Conservation (phyloP, 2,329 filamentous ascomycete species). For the Microdochium paspali region DNA sequence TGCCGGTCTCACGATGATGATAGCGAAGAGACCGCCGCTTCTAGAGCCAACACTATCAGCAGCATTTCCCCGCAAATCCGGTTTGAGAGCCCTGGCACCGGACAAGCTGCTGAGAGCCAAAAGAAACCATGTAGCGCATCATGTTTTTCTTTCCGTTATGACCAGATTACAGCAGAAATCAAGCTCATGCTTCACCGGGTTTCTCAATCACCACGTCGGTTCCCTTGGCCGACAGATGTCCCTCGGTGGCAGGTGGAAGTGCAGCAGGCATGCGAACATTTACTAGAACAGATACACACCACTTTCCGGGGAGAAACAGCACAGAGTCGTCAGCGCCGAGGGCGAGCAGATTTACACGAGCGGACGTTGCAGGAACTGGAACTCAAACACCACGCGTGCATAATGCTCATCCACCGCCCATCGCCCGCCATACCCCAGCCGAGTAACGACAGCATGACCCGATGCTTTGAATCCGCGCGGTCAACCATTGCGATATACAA, state of each 20-base stretch:
- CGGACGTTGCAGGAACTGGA: conserved; percentile 1
- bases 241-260: conserved; percentile 2
- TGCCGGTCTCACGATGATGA: not conserved
- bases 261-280: not conserved
- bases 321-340: not conserved
- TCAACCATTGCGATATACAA: conserved; percentile 1
- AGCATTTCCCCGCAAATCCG: not conserved
- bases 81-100: not conserved
- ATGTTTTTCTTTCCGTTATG: conserved; percentile 2
- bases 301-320: not conserved
- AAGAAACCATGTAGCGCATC: not conserved
- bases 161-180: conserved; percentile 3
- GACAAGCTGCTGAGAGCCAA: not conserved
- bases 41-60: not conserved
- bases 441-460: not conserved
- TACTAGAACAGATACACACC: not conserved
- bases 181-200: conserved; percentile 5
- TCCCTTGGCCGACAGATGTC: conserved; percentile 3
- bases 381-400: conserved; percentile 3
- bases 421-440: conserved; percentile 2
- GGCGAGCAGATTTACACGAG: not conserved
- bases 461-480: conserved; percentile 1
- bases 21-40: not conserved
- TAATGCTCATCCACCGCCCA: conserved; percentile 1
- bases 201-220: conserved; percentile 2